Evolutionary conservation across 768 basidiomycete genomes (phyloP).

Genomic region (Fomitopsis pulvina): DNA sequence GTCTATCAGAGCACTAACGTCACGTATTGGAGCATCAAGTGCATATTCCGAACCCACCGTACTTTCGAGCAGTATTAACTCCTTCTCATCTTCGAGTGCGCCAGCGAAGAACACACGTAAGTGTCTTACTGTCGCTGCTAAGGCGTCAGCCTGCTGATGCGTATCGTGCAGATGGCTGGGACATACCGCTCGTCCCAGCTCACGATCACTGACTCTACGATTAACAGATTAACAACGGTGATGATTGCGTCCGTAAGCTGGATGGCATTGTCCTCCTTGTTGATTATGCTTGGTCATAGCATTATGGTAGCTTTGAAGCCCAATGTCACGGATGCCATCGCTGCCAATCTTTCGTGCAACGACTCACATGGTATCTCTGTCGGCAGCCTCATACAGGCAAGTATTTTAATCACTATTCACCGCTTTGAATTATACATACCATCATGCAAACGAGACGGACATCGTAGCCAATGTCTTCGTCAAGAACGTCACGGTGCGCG

Average conservation of each 20-base stretch:
- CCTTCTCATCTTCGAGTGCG: constrained; percentile 28
- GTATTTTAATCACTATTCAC: background rate
- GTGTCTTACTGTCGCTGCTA: background rate
- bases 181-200: constrained; percentile 35
- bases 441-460: constrained; percentile 34
- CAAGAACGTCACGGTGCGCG: constrained; percentile 35
- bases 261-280: background rate
- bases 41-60: constrained; percentile 7
- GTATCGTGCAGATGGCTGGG: constrained; percentile 34
- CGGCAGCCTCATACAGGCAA: constrained; percentile 38
- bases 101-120: constrained; percentile 29
- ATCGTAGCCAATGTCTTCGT: constrained; percentile 39
- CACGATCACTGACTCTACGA: constrained; percentile 29
- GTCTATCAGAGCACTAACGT: constrained; percentile 38
- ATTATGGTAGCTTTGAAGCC: constrained; percentile 31
- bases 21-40: constrained; percentile 33
- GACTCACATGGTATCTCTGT: constrained; percentile 42
- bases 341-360: constrained; percentile 37
- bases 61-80: constrained; percentile 18
- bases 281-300: background rate
- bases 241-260: constrained; percentile 31
- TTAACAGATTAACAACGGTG: constrained; percentile 34
- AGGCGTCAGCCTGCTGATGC: background rate
- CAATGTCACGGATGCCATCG: constrained; percentile 36
- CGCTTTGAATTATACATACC: background rate